These are phyloP conservation scores for Suillus subaureus DNA, from an alignment of 768 basidiomycete species.

Conservation along the genomic window DNA sequence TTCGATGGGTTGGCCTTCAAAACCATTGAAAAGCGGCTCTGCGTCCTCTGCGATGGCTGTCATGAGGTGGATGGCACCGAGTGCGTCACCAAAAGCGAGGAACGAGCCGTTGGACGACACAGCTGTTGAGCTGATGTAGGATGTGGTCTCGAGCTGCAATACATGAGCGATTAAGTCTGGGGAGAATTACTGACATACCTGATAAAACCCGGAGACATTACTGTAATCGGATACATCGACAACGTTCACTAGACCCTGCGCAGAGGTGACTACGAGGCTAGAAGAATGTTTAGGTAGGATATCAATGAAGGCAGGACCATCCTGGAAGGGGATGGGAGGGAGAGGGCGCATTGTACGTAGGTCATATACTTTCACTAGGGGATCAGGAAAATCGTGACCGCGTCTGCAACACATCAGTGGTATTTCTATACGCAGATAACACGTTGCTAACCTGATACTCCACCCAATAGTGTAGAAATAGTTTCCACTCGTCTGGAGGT, in stretches of 20 bases:
- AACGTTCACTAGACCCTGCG: slow-evolving; percentile 81
- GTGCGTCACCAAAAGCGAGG: slow-evolving; percentile 89
- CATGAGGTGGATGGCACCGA: slow-evolving; percentile 81
- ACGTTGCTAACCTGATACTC: slow-evolving; percentile 65
- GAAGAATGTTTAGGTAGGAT: slow-evolving; percentile 76
- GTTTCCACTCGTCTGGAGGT: slow-evolving; percentile 78
- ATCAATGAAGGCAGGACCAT: slow-evolving; percentile 85
- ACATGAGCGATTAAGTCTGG: neutral
- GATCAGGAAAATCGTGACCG: slow-evolving; percentile 85
- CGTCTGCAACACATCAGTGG: slow-evolving; percentile 52
- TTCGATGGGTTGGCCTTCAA: slow-evolving; percentile 82
- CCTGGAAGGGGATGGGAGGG: slow-evolving; percentile 84
- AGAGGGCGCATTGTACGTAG: slow-evolving; percentile 80
- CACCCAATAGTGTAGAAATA: slow-evolving; percentile 86
- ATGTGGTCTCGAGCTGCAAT: slow-evolving; percentile 64
- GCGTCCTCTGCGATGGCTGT: slow-evolving; percentile 66
- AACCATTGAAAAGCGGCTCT: slow-evolving; percentile 81
- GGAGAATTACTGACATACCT: slow-evolving; percentile 46
- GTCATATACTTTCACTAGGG: slow-evolving; percentile 92
- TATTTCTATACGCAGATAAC: neutral
- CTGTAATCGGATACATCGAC: slow-evolving; percentile 77
- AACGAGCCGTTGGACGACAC: slow-evolving; percentile 89
- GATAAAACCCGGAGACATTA: slow-evolving; percentile 75
- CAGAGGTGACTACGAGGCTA: slow-evolving; percentile 73
- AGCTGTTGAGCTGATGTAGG: slow-evolving; percentile 78